Base-by-base conservation (phyloP, 495 filamentous ascomycete genomes). In the Penicillium taxi region DNA sequence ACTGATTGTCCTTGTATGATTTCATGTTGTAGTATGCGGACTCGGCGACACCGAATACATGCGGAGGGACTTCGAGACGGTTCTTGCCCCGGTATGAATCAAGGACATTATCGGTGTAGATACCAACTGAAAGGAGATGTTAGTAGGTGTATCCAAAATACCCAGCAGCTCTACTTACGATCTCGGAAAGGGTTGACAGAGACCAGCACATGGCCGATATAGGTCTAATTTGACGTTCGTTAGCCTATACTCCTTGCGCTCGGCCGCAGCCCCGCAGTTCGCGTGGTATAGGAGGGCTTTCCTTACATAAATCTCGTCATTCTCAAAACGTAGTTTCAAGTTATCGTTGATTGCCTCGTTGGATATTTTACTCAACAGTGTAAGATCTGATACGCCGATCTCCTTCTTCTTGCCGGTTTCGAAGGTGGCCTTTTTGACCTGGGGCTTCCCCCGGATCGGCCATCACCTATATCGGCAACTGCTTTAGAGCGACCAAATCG, bases 311-410 rank as follows among this genome's bases (percentile, higher is more conserved):
- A 99, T 99, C 67, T 96, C 88, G 45, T 69, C 79, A 72, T 88
- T 86, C 52, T 96, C 84, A 59, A 99, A 99, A 26, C 93, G 81
- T 60, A 94, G 86, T 69, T 94, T 93, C 61, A 99, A 55, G 61
- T 99, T 99, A 39, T 96, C 90, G 64, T 99, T 99, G 69, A 99
- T 99, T 12, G 89, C 88, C 59, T 99, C 93, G 56, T 96, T 95
- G 42, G 88, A 91, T 42, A 99, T 91, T 66, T 96, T 96, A 67
- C 86, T 94, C 50, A 99, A 82, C 42, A 99, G 71, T 4, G 93
- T 99, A 48, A 99, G 73, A 72, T 99, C 93, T 13, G 93, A 95
- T 18, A 99, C 90, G 37, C 93, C 93, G 45, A 96, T 90, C 63
- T 96, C 88, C 77, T 95, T 96, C 79, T 96, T 96, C 75, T 95